Evolutionary conservation across 768 basidiomycete species (phyloP).

Genomic region (Mycena kentingensis): DNA sequence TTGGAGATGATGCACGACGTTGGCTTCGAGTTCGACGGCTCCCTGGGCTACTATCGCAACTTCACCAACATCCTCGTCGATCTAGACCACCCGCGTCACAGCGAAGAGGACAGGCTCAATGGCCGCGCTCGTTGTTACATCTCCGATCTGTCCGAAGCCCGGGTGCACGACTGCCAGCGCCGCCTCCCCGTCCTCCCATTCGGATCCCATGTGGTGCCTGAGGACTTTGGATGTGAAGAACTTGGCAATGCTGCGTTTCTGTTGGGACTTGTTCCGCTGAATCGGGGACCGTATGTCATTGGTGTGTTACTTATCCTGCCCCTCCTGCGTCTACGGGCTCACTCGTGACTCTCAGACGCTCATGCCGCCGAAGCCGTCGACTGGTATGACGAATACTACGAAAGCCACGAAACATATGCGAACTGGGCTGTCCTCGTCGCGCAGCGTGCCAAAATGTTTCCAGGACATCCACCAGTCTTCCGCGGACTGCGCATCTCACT

Average conservation of each 20-base stretch:
- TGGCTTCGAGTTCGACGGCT: background rate
- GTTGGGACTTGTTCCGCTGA: background rate
- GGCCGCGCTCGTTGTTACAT: background rate
- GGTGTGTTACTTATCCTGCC: background rate
- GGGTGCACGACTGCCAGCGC: background rate
- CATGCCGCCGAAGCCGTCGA: background rate
- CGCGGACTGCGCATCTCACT: background rate
- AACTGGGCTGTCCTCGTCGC: background rate
- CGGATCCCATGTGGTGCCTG: background rate
- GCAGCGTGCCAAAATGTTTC: background rate
- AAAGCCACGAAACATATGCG: background rate
- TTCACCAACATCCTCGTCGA: background rate
- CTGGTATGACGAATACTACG: background rate
- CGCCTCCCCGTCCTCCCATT: background rate
- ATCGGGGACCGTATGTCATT: background rate
- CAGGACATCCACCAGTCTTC: background rate
- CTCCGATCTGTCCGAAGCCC: background rate
- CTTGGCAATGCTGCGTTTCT: background rate
- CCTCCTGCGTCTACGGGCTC: background rate
- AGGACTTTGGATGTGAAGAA: background rate
- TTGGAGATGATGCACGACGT: background rate
- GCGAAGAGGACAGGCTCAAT: background rate
- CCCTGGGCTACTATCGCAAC: background rate
- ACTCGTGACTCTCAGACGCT: background rate
- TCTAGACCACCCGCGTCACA: background rate